phyloP scores from a whole-genome alignment of 73 alveolate species.

The Paraurostyla sp. region DNA sequence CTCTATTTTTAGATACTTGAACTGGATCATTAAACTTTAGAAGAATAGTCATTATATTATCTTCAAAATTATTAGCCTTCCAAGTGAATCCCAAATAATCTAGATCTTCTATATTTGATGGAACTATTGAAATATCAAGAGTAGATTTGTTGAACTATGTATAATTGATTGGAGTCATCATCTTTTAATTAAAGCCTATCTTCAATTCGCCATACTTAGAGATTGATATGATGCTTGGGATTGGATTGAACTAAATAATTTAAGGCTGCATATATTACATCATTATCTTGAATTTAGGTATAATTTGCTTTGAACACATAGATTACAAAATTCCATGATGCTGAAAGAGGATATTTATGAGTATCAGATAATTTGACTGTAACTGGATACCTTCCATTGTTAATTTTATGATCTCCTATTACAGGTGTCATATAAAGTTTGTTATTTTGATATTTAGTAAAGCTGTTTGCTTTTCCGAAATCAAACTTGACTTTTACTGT shows the following conservation, averaged over 20 bases:
- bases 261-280: too few species aligned
- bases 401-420: not conserved
- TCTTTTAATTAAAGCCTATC: not conserved
- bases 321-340: too few species aligned
- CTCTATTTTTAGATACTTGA: not conserved
- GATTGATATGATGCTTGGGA: not conserved
- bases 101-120: not conserved
- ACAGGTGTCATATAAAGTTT: not conserved
- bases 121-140: not conserved
- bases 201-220: not conserved
- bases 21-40: not conserved
- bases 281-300: too few species aligned
- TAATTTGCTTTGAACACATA: too few species aligned
- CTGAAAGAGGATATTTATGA: not conserved
- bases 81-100: not conserved
- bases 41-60: not conserved
- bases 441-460: not conserved
- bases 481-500: not conserved
- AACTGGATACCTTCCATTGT: not conserved
- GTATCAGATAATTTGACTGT: not conserved
- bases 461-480: slow-evolving; percentile 11
- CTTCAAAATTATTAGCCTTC: not conserved
- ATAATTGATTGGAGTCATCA: not conserved
- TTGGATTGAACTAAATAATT: not conserved
- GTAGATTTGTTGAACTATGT: not conserved